Conservation (phyloP, 2,329 filamentous ascomycete species). For the Triangularia setosa region DNA sequence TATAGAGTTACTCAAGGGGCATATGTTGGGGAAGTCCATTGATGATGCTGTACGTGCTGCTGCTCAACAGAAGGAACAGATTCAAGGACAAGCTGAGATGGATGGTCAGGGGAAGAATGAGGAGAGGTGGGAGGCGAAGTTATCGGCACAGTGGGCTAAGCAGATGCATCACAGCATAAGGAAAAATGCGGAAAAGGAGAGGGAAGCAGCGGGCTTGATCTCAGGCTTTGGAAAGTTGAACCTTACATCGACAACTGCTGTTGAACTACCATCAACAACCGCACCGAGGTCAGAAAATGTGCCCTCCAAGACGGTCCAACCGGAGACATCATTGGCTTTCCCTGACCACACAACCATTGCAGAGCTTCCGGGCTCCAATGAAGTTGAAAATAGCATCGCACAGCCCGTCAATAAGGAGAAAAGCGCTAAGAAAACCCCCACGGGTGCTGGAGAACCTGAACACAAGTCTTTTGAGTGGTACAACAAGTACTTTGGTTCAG, state of each 20-base stretch:
- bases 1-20: background rate
- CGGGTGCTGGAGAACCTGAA: background rate
- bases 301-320: background rate
- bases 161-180: background rate
- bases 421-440: background rate
- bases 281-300: background rate
- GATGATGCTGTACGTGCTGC: background rate
- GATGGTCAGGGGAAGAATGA: background rate
- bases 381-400: background rate
- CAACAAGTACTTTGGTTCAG: background rate
- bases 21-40: constrained; percentile 2
- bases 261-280: background rate
- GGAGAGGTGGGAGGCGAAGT: background rate
- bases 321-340: background rate
- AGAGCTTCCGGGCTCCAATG: background rate
- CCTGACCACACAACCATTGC: background rate
- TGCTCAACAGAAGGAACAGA: background rate
- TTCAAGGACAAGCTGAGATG: background rate
- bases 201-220: background rate
- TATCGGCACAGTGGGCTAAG: background rate
- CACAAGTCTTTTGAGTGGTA: background rate
- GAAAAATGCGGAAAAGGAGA: background rate
- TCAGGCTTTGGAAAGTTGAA: background rate
- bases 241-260: background rate
- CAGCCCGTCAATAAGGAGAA: background rate